Evolutionary conservation across 208 protist genomes (phyloP), one percentile per base, ranked within the genome.

Genomic region (Acanthamoeba lenticulata): DNA sequence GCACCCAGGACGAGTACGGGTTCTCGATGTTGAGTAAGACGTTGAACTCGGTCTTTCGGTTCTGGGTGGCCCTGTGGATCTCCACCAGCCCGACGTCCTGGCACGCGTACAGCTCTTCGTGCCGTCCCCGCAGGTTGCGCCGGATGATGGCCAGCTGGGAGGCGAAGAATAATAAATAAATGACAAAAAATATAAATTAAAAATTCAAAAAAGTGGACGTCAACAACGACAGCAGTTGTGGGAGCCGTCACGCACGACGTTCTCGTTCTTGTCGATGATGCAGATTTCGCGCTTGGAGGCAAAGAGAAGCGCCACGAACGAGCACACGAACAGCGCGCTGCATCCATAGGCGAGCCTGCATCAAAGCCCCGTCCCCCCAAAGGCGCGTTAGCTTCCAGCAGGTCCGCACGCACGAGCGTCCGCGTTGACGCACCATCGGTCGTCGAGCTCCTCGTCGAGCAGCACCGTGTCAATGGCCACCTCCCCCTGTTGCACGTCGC

Each of bases 51-150:
- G 69, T 79, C 69, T 79, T 79, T 47, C 69, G 69, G 69, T 79
- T 79, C 69, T 79, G 69, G 7, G 69, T 79, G 36, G 69, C 69
- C 21, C 69, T 79, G 69, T 79, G 69, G 69, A 79, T 79, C 69
- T 79, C 69, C 32, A 79, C 69, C 36, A 79, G 69, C 15, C 69
- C 69, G 21, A 79, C 69, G 38, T 79, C 69, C 15, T 79, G 69
- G 27, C 69, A 79, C 27, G 38, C 24, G 38, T 79, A 79, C 36
- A 79, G 34, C 69, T 79, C 69, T 36, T 79, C 69, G 5, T 79
- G 69, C 21, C 69, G 32, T 24, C 38, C 27, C 69, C 69, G 44
- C 69, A n/a, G 21, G 24, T 79, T 79, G 13, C 36, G 24, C 5
- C 69, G 32, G 24, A 79, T 79, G 69, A 79, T 79, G 69, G 69